phyloP scores from a whole-genome alignment of 2,329 filamentous ascomycete genomes.

The Dryadomyces sulphureus region DNA sequence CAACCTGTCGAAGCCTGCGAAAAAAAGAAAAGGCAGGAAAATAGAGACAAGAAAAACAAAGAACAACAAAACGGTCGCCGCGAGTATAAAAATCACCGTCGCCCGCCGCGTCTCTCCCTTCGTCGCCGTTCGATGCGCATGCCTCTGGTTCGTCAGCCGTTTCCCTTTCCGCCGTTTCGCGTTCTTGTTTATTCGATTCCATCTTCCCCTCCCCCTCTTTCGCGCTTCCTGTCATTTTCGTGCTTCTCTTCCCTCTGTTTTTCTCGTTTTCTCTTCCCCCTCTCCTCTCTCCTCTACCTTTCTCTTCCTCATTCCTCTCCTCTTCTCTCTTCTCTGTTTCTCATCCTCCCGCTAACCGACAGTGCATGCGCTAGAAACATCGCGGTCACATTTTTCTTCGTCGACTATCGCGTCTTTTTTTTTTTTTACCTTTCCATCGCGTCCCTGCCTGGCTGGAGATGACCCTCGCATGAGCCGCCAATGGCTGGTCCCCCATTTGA shows the following conservation, averaged over 20 bases:
- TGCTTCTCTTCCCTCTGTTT: not conserved
- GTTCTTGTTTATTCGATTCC: conserved; percentile 1
- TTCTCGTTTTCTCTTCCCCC: not conserved
- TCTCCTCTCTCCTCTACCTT: not conserved
- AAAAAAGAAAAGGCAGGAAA: no score
- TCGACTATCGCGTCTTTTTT: not conserved
- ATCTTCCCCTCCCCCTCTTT: not conserved
- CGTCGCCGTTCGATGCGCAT: no score
- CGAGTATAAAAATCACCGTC: no score
- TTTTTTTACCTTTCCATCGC: not conserved
- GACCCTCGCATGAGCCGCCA: conserved; percentile 18
- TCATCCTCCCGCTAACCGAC: not conserved
- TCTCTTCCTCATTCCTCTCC: not conserved
- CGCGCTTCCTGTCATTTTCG: not conserved
- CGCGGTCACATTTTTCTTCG: not conserved
- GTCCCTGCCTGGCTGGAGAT: conserved; percentile 4
- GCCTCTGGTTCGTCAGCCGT: no score
- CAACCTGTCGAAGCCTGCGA: no score
- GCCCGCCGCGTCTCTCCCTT: no score
- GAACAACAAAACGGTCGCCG: no score
- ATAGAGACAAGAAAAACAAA: no score
- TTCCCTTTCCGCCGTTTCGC: no score
- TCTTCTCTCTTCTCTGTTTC: not conserved
- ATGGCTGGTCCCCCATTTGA: conserved; percentile 40
- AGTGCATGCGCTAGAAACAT: not conserved